Conservation (phyloP, 2,329 filamentous ascomycete genomes). For the Paracoccidioides brasiliensis region DNA sequence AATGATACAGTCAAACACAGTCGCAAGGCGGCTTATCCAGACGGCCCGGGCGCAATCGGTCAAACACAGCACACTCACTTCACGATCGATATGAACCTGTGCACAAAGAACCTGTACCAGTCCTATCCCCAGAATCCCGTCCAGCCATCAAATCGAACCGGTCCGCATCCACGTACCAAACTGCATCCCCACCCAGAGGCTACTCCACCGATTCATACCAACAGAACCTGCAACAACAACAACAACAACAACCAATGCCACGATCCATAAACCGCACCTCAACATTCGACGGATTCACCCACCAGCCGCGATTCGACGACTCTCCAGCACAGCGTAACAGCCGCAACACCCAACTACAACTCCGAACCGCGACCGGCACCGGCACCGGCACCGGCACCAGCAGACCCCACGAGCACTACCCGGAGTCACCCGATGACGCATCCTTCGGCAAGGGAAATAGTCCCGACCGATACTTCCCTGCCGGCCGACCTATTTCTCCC, state of each 20-base stretch:
- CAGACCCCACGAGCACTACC: constrained; percentile 31
- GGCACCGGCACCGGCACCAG: constrained; percentile 8
- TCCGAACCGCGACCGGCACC: constrained; percentile 23
- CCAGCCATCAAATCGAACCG: constrained; percentile 40
- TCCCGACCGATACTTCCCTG: constrained; percentile 29
- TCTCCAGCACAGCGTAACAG: constrained; percentile 38
- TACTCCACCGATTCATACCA: constrained; percentile 27
- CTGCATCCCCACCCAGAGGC: constrained; percentile 29
- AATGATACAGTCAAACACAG: constrained; percentile 16
- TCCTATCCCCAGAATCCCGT: constrained; percentile 35
- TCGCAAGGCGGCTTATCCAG: constrained; percentile 21
- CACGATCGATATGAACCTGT: constrained; percentile 44
- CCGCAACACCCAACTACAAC: constrained; percentile 36
- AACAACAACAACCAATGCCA: constrained; percentile 12
- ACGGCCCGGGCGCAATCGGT: constrained; percentile 42
- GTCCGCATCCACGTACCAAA: constrained; percentile 23
- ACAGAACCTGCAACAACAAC: neutral
- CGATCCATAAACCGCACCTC: constrained; percentile 39
- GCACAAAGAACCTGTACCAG: constrained; percentile 41
- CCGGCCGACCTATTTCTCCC: constrained; percentile 40
- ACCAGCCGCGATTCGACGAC: constrained; percentile 40
- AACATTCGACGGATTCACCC: constrained; percentile 47
- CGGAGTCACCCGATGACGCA: constrained; percentile 38
- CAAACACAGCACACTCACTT: constrained; percentile 52
- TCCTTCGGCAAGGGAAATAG: constrained; percentile 36